A percentile compares a stretch with the other conserved stretches of the same genome.
Evolutionary conservation across 371 early-diverging fungal species (phyloP).

Genomic region (Rhizopus microsporus): DNA sequence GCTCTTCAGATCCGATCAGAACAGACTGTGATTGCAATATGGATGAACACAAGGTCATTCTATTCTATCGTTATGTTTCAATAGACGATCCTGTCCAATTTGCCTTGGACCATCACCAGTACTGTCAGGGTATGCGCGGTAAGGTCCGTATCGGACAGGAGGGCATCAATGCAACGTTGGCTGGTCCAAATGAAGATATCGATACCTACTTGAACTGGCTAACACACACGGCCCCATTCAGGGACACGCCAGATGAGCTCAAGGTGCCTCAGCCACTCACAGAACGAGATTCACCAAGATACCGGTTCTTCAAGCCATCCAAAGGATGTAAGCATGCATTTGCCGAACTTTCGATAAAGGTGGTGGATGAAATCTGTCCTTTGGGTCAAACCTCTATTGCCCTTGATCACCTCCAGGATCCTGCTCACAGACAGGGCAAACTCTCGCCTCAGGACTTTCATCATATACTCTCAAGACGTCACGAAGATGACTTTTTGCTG

Average conservation of each 20-base stretch:
- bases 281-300: constrained; percentile 8
- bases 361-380: constrained; percentile 74
- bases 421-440: constrained; percentile 38
- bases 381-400: constrained; percentile 43
- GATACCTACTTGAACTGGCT: constrained; percentile 52
- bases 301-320: constrained; percentile 71
- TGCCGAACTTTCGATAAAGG: constrained; percentile 59
- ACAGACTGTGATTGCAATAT: constrained; percentile 34
- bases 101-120: constrained; percentile 44
- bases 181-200: constrained; percentile 49
- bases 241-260: constrained; percentile 1
- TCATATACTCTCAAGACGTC: constrained; percentile 24
- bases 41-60: constrained; percentile 47
- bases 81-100: constrained; percentile 45
- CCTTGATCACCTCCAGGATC: constrained; percentile 16
- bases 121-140: constrained; percentile 46
- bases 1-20: constrained; percentile 46
- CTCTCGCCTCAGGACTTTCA: constrained; percentile 53
- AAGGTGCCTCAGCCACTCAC: constrained; percentile 8
- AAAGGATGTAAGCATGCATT: constrained; percentile 70
- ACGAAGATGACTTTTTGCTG: constrained; percentile 44
- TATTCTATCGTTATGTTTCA: constrained; percentile 60
- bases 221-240: constrained; percentile 20
- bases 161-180: constrained; percentile 71
- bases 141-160: constrained; percentile 67